Evolutionary conservation across 495 filamentous ascomycete species (phyloP).

Genomic region (Cercophora scortea): DNA sequence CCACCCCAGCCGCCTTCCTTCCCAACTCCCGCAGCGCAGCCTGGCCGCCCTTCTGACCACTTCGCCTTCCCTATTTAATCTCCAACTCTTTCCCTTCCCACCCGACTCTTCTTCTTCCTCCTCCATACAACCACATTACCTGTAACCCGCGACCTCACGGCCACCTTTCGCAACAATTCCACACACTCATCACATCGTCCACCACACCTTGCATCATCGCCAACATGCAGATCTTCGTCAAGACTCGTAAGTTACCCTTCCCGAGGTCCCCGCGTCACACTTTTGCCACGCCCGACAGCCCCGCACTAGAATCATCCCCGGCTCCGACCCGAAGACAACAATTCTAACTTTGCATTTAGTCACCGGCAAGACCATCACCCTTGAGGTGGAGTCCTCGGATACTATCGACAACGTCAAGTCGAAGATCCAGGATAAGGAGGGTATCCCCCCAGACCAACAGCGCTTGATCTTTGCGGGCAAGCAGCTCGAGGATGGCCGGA

Average conservation of each 20-base stretch:
- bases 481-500: constrained; percentile 95
- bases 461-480: constrained; percentile 98
- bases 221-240: constrained; percentile 96
- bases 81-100: constrained; percentile 3
- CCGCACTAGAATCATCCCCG: too few species aligned
- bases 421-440: constrained; percentile 99
- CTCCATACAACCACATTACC: neutral
- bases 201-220: neutral
- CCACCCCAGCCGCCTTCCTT: constrained; percentile 17
- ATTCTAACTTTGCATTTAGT: constrained; percentile 40
- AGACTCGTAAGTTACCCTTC: constrained; percentile 67
- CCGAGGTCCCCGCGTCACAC: constrained; percentile 11
- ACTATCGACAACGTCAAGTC: constrained; percentile 99
- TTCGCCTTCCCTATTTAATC: constrained; percentile 31
- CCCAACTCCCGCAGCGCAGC: constrained; percentile 10
- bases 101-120: constrained; percentile 1
- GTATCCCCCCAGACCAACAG: constrained; percentile 96
- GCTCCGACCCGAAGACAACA: too few species aligned
- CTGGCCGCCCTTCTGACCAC: constrained; percentile 24
- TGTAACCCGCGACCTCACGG: neutral
- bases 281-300: neutral
- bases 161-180: neutral
- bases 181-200: neutral
- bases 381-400: constrained; percentile 96
- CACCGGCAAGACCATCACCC: constrained; percentile 98